Percentiles rank a stretch among this genome's conserved stretches.
phyloP scores from a whole-genome alignment of 2,329 filamentous ascomycete species.

The Aureobasidium leucospermi region DNA sequence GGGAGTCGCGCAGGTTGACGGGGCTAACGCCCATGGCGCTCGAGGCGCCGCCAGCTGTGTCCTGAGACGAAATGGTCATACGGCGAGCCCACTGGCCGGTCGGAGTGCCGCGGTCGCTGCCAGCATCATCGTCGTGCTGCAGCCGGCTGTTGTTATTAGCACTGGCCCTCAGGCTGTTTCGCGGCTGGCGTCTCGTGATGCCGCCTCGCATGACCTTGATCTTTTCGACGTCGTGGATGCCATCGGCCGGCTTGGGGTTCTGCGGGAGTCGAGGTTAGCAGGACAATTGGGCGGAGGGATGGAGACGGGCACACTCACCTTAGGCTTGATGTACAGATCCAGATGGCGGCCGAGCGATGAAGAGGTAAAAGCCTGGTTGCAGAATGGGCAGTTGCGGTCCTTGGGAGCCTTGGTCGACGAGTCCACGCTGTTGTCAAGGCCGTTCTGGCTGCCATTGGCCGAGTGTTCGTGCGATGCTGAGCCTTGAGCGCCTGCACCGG shows the following conservation, averaged over 20 bases:
- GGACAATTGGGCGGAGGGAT: neutral
- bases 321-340: conserved; percentile 87
- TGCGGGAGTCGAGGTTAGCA: neutral
- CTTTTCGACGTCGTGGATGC: conserved; percentile 81
- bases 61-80: conserved; percentile 9
- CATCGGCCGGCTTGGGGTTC: conserved; percentile 81
- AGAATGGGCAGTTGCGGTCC: conserved; percentile 84
- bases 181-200: conserved; percentile 79
- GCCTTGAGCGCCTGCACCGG: neutral
- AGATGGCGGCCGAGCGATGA: conserved; percentile 89
- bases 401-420: conserved; percentile 50
- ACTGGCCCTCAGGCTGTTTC: conserved; percentile 34
- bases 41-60: conserved; percentile 12
- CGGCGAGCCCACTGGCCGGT: conserved; percentile 6
- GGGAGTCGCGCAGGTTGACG: conserved; percentile 9
- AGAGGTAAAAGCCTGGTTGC: conserved; percentile 82
- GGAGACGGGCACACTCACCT: conserved; percentile 28
- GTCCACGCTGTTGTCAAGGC: neutral
- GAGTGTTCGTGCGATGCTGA: conserved; percentile 13
- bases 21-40: conserved; percentile 11
- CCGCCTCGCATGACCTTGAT: conserved; percentile 75
- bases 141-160: conserved; percentile 10
- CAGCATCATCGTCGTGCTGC: conserved; percentile 4
- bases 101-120: conserved; percentile 12
- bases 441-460: conserved; percentile 13